Evolutionary conservation across 1,284 basidiomycete genomes (phyloP).

Genomic region (Cryptococcus jaspeensis): DNA sequence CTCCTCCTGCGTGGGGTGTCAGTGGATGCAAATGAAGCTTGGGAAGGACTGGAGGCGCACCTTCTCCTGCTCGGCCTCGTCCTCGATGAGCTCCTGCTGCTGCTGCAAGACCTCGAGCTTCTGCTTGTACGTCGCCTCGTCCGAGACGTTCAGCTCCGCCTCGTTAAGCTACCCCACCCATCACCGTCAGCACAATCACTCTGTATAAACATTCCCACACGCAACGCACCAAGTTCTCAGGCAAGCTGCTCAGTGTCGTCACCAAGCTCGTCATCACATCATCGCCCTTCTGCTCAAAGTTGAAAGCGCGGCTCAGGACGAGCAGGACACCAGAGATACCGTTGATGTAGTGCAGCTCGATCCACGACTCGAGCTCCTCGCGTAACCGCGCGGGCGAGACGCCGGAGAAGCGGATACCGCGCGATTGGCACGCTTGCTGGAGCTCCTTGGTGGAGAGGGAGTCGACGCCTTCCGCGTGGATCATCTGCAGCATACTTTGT

Average conservation of each 20-base stretch:
- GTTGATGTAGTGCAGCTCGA: constrained; percentile 80
- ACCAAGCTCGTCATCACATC: constrained; percentile 82
- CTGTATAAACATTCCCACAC: not conserved
- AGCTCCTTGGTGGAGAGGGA: constrained; percentile 87
- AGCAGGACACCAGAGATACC: constrained; percentile 90
- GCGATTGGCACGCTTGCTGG: constrained; percentile 87
- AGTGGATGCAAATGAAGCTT: not conserved
- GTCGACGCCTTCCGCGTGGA: constrained; percentile 84
- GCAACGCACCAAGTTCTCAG: constrained; percentile 80
- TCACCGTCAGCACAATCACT: not conserved
- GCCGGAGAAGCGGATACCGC: constrained; percentile 86
- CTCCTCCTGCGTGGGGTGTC: constrained; percentile 61
- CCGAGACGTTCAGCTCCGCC: constrained; percentile 92
- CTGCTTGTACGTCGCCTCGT: constrained; percentile 94
- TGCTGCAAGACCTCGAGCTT: constrained; percentile 96
- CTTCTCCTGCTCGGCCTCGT: constrained; percentile 96
- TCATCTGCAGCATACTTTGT: constrained; percentile 58
- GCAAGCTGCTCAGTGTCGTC: constrained; percentile 85
- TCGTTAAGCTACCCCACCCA: constrained; percentile 77
- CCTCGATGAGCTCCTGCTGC: constrained; percentile 98
- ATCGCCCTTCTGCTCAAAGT: constrained; percentile 82
- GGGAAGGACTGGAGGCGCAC: constrained; percentile 18
- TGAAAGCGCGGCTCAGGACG: constrained; percentile 88
- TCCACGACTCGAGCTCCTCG: constrained; percentile 91
- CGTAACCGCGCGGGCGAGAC: constrained; percentile 78